These are phyloP conservation scores for Tephrocybe sp. DNA, from an alignment of 768 basidiomycete species.

Conservation along the genomic window DNA sequence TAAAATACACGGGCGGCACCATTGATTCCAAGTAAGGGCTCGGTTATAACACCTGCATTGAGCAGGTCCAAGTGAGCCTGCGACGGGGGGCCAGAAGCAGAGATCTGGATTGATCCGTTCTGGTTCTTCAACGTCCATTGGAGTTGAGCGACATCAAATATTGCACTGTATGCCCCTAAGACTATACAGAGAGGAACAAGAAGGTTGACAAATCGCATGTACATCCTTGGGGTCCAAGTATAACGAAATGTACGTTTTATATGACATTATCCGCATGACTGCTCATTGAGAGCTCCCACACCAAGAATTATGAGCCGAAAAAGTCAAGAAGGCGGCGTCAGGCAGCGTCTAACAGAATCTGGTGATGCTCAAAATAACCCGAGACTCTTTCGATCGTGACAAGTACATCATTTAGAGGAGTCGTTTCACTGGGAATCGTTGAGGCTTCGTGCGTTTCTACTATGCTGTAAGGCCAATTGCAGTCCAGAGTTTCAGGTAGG, in stretches of 20 bases:
- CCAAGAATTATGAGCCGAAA: no score
- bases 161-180: slow-evolving; percentile 16
- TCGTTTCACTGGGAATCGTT: no score
- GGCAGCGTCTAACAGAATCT: no score
- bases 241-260: background rate
- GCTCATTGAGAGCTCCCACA: background rate
- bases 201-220: background rate
- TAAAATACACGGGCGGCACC: slow-evolving; percentile 29
- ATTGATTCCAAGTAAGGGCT: slow-evolving; percentile 53
- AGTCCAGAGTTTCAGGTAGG: no score
- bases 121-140: slow-evolving; percentile 54
- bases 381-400: no score
- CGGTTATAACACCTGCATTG: slow-evolving; percentile 51
- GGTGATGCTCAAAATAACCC: no score
- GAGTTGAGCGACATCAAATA: slow-evolving; percentile 45
- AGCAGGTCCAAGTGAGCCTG: slow-evolving; percentile 55
- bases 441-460: no score
- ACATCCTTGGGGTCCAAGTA: slow-evolving; percentile 2
- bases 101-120: slow-evolving; percentile 54
- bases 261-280: background rate
- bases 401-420: no score
- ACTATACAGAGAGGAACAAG: background rate
- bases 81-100: slow-evolving; percentile 51
- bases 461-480: no score
- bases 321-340: no score